A percentile compares a stretch with the other conserved stretches of the same genome.
Evolutionary conservation across 352 stramenopile species (phyloP).

Genomic region (Globisporangium spinosum): DNA sequence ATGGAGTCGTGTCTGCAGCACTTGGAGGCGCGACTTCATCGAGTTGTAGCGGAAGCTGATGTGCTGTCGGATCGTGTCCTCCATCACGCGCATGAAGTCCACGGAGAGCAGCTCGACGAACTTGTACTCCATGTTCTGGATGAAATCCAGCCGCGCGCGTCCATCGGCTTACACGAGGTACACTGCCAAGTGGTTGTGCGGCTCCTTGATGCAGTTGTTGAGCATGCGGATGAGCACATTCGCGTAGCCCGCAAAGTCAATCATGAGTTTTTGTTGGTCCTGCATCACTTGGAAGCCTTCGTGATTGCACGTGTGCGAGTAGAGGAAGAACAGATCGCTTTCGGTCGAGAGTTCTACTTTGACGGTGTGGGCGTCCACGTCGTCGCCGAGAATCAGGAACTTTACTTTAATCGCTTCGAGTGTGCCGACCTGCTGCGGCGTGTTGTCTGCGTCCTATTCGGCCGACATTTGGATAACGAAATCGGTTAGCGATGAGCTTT

Average conservation of each 20-base stretch:
- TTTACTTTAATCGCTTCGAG: constrained; percentile 94
- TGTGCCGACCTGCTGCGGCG: constrained; percentile 87
- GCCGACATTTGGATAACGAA: background rate
- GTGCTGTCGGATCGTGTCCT: constrained; percentile 90
- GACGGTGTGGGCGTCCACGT: constrained; percentile 78
- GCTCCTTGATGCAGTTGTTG: constrained; percentile 95
- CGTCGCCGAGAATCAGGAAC: constrained; percentile 88
- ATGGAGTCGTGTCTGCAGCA: constrained; percentile 89
- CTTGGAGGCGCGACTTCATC: constrained; percentile 89
- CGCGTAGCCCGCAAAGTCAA: constrained; percentile 93
- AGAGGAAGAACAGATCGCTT: constrained; percentile 93
- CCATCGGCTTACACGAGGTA: constrained; percentile 92
- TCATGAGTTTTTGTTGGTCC: constrained; percentile 94
- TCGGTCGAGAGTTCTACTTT: constrained; percentile 91
- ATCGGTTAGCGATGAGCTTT: background rate
- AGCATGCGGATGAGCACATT: constrained; percentile 94
- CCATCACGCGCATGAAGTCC: constrained; percentile 85
- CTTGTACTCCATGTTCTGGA: constrained; percentile 97
- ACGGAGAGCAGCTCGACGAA: constrained; percentile 93
- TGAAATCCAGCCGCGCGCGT: constrained; percentile 91
- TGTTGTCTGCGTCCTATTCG: constrained; percentile 68
- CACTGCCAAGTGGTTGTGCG: constrained; percentile 91
- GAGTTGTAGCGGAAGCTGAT: constrained; percentile 94
- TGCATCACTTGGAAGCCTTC: constrained; percentile 89
- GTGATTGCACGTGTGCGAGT: constrained; percentile 86